A percentile compares a stretch with the other conserved stretches of the same genome.
Conservation (phyloP, 177 flowering plant genomes). For the Vitis hybrid region DNA sequence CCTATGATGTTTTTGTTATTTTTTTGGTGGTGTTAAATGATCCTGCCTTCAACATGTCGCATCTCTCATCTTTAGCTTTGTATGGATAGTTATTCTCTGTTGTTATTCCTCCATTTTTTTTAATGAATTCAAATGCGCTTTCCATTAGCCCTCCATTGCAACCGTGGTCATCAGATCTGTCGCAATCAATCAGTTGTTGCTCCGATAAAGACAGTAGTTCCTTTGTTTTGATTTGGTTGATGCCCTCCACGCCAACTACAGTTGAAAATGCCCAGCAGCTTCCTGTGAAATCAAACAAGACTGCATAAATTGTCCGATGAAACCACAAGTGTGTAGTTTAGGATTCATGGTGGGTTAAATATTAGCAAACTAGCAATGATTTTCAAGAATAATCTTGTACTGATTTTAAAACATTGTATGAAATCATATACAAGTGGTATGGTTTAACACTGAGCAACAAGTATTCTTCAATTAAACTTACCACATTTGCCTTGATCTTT, state of each 20-base stretch:
- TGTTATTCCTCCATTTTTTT: constrained; percentile 26
- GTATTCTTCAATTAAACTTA: constrained; percentile 12
- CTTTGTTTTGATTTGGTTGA: constrained; percentile 43
- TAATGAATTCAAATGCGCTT: constrained; percentile 29
- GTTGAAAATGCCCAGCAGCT: constrained; percentile 63
- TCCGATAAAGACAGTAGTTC: constrained; percentile 43
- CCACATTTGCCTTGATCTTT: constrained; percentile 58
- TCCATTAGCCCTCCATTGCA: constrained; percentile 56
- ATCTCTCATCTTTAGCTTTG: constrained; percentile 26
- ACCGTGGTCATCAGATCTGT: constrained; percentile 31
- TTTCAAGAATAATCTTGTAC: too few species aligned
- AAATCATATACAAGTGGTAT: too few species aligned
- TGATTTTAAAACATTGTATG: too few species aligned
- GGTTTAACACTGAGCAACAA: too few species aligned
- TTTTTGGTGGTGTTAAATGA: not conserved
- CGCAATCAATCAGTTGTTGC: constrained; percentile 49
- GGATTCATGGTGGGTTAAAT: not conserved
- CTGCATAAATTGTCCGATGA: not conserved
- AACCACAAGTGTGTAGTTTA: too few species aligned
- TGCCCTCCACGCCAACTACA: constrained; percentile 50
- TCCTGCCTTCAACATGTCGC: constrained; percentile 27
- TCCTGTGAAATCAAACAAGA: constrained; percentile 21
- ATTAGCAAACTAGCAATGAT: not conserved
- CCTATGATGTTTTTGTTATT: too few species aligned
- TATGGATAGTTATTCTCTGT: constrained; percentile 36